These are phyloP conservation scores for Talaromyces sp. DNA, from an alignment of 2,329 filamentous ascomycete genomes.

Conservation along the genomic window DNA sequence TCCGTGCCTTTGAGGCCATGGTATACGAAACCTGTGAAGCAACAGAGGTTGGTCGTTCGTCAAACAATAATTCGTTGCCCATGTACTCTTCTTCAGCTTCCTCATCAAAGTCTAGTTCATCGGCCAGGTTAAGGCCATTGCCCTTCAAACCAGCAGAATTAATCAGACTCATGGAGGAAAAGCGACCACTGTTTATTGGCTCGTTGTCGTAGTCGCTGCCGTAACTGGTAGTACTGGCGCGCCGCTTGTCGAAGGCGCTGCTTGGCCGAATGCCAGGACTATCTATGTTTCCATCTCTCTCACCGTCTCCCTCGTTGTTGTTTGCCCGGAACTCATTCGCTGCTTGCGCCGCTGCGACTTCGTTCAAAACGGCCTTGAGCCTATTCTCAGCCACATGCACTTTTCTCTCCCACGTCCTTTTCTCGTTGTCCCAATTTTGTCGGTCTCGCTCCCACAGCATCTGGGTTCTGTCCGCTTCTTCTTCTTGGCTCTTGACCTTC, in stretches of 20 bases:
- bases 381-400: constrained; percentile 86
- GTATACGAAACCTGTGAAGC: constrained; percentile 33
- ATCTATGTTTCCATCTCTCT: constrained; percentile 59
- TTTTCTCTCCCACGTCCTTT: constrained; percentile 74
- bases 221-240: constrained; percentile 52
- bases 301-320: constrained; percentile 52
- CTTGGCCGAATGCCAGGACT: constrained; percentile 69
- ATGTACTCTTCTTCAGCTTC: constrained; percentile 67
- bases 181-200: constrained; percentile 56
- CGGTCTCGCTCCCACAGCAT: constrained; percentile 80
- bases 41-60: constrained; percentile 47
- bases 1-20: constrained; percentile 39
- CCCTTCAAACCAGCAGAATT: constrained; percentile 52
- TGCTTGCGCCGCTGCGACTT: constrained; percentile 55
- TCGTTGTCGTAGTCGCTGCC: constrained; percentile 48
- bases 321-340: constrained; percentile 21
- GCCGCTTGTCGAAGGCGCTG: constrained; percentile 60
- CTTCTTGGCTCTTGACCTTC: constrained; percentile 72
- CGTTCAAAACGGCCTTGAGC: constrained; percentile 77
- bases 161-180: constrained; percentile 62
- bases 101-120: constrained; percentile 83
- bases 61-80: constrained; percentile 65
- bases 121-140: constrained; percentile 74
- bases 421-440: constrained; percentile 78
- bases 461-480: constrained; percentile 74